Evolutionary conservation across 2,329 filamentous ascomycete species (phyloP).

Genomic region (Metarhizium album): DNA sequence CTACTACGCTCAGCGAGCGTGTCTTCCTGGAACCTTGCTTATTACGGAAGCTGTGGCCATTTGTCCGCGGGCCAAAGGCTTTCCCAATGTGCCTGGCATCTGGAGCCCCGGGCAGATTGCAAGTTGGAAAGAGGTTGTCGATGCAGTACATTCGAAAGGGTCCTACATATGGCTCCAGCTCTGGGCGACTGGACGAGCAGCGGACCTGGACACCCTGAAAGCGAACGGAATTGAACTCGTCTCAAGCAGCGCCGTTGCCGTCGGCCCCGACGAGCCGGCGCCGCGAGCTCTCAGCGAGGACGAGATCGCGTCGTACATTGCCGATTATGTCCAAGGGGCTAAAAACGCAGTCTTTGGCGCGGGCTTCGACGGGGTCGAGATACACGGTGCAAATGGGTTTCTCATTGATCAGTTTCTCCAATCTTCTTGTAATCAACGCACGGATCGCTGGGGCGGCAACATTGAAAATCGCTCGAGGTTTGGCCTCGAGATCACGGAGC

Average conservation of each 20-base stretch:
- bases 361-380: constrained; percentile 62
- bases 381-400: constrained; percentile 47
- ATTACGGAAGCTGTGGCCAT: constrained; percentile 36
- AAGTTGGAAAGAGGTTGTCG: neutral
- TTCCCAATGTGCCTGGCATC: neutral
- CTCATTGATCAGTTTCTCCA: constrained; percentile 53
- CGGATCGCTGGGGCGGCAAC: constrained; percentile 43
- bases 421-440: constrained; percentile 36
- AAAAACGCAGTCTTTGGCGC: constrained; percentile 43
- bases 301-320: constrained; percentile 55
- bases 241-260: neutral
- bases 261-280: neutral
- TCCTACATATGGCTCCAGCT: neutral
- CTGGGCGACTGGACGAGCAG: neutral
- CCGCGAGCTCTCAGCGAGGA: constrained; percentile 38
- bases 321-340: constrained; percentile 44
- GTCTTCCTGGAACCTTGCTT: constrained; percentile 30
- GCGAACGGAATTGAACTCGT: neutral
- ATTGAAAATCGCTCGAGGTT: constrained; percentile 43
- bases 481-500: constrained; percentile 36
- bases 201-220: neutral
- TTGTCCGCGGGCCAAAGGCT: constrained; percentile 17
- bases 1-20: constrained; percentile 36
- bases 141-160: neutral
- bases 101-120: neutral